Base-by-base conservation (phyloP, 163 green algal species). In the Scenedesmus sp. region DNA sequence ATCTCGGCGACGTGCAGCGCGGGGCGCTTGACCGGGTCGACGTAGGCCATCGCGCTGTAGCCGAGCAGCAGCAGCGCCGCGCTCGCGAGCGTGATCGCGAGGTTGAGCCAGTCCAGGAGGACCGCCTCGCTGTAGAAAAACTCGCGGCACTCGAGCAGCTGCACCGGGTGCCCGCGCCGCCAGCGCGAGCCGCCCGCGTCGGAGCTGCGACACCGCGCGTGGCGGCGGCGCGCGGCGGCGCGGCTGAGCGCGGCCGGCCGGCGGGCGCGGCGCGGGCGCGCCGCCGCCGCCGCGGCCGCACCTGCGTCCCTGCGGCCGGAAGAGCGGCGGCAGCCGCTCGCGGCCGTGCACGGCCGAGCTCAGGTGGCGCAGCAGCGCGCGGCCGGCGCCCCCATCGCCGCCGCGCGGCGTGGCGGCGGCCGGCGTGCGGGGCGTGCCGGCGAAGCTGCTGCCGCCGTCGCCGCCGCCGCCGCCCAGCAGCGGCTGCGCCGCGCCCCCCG, bases 51-150 rank as follows among this genome's bases (percentile, higher is more conserved):
- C 3, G 64, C 54, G 29, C 44, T 53, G 65, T 63, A 67, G 29
- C 63, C 75, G 0, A 82, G 42, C 54, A 82, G 63, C 64, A 70
- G 54, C n/a, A 77, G 31, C 10, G 75, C 75, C 0, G 60, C 31
- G 33, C 54, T 77, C 13, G 64, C 65, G 28, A 77, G 29, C 11
- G 44, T 60, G 42, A 82, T 56, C 42, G 54, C 75, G 3, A 82
- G 33, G 28, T 31, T 18, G 3, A 82, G 75, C 75, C 75, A 82
- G 24, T 74, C 62, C n/a, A 75, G 58, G 34, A 81, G 74, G n/a
- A 72, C 36, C 3, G 54, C 26, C 39, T 82, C 75, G 0, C 47
- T 72, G 20, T 82, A 28, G 17, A 82, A 63, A 39, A 77, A 82
- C 28, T 70, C 64, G 2, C 45, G 54, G 75, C 64, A 77, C 15